Evolutionary conservation across 2,329 filamentous ascomycete genomes (phyloP).

Genomic region (Geosmithia morbida): DNA sequence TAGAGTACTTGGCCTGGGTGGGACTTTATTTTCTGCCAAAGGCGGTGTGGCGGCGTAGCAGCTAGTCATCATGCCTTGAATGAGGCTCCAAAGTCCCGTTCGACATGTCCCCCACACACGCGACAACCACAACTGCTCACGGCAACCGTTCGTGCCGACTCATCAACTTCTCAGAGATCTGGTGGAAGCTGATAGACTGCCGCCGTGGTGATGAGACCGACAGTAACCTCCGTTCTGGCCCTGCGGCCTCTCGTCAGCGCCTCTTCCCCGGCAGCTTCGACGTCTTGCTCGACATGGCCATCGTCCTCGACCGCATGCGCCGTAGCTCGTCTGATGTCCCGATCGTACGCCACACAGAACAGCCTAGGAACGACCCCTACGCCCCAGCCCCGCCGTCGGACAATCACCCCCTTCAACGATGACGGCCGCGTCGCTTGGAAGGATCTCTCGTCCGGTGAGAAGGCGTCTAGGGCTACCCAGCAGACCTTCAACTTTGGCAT

Average conservation of each 20-base stretch:
- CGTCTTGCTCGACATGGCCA: conserved; percentile 9
- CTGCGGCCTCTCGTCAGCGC: conserved; percentile 17
- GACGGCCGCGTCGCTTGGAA: conserved; percentile 72
- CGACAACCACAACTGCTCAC: no score
- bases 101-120: no score
- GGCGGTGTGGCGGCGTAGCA: conserved; percentile 17
- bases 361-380: conserved; percentile 19
- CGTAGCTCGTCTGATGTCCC: conserved; percentile 18
- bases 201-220: conserved; percentile 29
- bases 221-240: conserved; percentile 18
- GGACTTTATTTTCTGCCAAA: conserved; percentile 16
- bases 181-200: conserved; percentile 19
- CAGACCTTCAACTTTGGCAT: conserved; percentile 81
- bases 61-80: background rate
- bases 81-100: no score
- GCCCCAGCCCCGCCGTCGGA: conserved; percentile 40
- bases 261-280: conserved; percentile 9
- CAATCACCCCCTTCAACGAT: conserved; percentile 75
- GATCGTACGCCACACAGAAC: conserved; percentile 46
- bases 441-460: conserved; percentile 61
- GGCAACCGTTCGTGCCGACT: no score
- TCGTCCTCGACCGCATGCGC: conserved; percentile 8
- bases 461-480: conserved; percentile 72
- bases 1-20: no score
- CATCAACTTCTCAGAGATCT: background rate